Percentiles rank a stretch among this genome's conserved stretches.
These are phyloP conservation scores for Lactifluus volemus DNA, from an alignment of 768 basidiomycete species.

Conservation along the genomic window DNA sequence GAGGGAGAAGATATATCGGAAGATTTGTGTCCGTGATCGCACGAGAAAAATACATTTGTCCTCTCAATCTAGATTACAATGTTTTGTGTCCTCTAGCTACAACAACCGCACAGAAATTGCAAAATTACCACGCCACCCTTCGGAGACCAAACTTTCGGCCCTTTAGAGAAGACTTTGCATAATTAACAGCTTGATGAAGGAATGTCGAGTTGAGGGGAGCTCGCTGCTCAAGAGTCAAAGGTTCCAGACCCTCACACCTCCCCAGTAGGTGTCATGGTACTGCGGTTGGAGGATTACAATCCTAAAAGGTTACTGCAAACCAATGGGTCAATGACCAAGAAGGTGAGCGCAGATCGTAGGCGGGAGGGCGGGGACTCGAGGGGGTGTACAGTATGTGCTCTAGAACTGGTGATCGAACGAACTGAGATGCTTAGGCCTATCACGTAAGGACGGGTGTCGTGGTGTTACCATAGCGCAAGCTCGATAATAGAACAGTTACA, in stretches of 20 bases:
- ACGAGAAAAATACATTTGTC: not conserved
- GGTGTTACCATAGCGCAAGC: not conserved
- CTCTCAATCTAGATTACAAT: slow-evolving; percentile 10
- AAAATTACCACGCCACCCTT: not conserved
- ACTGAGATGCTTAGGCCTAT: not conserved
- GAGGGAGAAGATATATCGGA: slow-evolving; percentile 14
- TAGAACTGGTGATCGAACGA: not conserved
- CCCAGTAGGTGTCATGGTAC: not conserved
- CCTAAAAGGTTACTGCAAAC: not conserved
- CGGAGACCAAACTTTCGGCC: not conserved
- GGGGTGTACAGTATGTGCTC: no score
- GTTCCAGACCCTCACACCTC: not conserved
- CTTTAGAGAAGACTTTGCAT: not conserved
- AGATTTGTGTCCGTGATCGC: slow-evolving; percentile 18
- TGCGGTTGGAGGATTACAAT: not conserved
- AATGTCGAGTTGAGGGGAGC: not conserved
- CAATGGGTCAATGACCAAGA: not conserved
- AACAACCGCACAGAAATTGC: not conserved
- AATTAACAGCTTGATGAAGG: not conserved
- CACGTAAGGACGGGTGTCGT: not conserved
- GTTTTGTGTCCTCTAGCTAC: not conserved
- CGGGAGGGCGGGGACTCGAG: not conserved
- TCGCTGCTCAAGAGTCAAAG: not conserved
- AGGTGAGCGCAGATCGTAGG: not conserved
- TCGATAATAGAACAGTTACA: not conserved